These are phyloP conservation scores for Acanthamoeba royreba DNA, from an alignment of 208 protist genomes.

Conservation along the genomic window DNA sequence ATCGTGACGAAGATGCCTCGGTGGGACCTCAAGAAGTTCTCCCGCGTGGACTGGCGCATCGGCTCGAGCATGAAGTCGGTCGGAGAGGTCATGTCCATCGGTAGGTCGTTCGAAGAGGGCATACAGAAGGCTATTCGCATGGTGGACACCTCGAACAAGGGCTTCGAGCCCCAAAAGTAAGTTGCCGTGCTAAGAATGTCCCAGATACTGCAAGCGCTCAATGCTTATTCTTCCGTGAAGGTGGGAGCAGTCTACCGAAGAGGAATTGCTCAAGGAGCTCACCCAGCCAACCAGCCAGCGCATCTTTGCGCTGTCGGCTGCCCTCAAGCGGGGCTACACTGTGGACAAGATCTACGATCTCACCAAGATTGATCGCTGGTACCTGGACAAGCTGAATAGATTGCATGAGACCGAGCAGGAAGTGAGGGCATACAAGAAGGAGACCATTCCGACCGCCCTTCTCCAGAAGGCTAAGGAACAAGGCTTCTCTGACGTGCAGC, in stretches of 20 bases:
- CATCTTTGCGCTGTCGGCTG: slow-evolving; percentile 73
- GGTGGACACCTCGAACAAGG: slow-evolving; percentile 82
- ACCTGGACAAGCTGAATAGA: slow-evolving; percentile 93
- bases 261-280: slow-evolving; percentile 68
- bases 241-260: not conserved
- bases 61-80: slow-evolving; percentile 96
- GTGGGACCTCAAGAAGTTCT: slow-evolving; percentile 94
- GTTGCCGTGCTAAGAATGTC: not conserved
- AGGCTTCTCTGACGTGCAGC: slow-evolving; percentile 94
- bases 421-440: not conserved
- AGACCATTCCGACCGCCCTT: slow-evolving; percentile 59
- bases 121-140: slow-evolving; percentile 95
- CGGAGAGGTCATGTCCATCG: slow-evolving; percentile 98
- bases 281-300: slow-evolving; percentile 69
- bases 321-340: slow-evolving; percentile 78
- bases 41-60: slow-evolving; percentile 89
- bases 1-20: slow-evolving; percentile 91
- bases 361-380: slow-evolving; percentile 95
- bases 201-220: not conserved
- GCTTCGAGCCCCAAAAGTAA: slow-evolving; percentile 84
- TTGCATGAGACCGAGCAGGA: slow-evolving; percentile 77
- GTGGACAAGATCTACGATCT: slow-evolving; percentile 89
- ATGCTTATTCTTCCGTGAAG: not conserved
- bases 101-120: slow-evolving; percentile 96
- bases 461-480: slow-evolving; percentile 86